Percentiles rank a stretch among this genome's conserved stretches.
Conservation (phyloP, 2,329 filamentous ascomycete genomes). For the Chalara sp. region DNA sequence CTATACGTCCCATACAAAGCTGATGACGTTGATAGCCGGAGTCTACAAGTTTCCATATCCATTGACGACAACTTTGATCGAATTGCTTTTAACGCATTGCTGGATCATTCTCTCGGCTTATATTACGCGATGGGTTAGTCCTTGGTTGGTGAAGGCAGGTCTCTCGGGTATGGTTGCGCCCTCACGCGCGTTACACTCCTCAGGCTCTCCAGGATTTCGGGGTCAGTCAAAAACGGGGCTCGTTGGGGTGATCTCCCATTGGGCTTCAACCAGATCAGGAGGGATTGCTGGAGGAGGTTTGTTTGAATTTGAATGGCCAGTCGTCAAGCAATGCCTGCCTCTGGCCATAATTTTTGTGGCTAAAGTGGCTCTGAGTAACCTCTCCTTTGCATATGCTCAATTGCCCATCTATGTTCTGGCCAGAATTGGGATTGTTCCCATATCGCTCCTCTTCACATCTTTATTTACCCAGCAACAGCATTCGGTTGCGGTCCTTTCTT, state of each 20-base stretch:
- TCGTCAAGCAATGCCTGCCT: conserved; percentile 41
- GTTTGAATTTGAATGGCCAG: conserved; percentile 42
- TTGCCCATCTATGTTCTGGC: conserved; percentile 45
- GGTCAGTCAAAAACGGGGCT: conserved; percentile 23
- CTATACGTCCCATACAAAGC: conserved; percentile 24
- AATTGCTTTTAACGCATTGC: conserved; percentile 42
- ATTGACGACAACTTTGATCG: conserved; percentile 41
- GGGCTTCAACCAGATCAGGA: conserved; percentile 29
- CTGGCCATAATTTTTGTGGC: conserved; percentile 41
- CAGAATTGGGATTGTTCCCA: conserved; percentile 42
- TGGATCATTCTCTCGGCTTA: conserved; percentile 39
- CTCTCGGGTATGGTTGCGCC: conserved; percentile 35
- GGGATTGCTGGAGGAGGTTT: conserved; percentile 46
- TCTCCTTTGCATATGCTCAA: conserved; percentile 46
- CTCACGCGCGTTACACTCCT: conserved; percentile 33
- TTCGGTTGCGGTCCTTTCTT: conserved; percentile 40
- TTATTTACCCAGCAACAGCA: conserved; percentile 38
- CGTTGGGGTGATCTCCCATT: conserved; percentile 17
- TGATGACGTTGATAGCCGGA: conserved; percentile 30
- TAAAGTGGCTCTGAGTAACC: conserved; percentile 45
- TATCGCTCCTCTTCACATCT: conserved; percentile 41
- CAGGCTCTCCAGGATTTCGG: conserved; percentile 21
- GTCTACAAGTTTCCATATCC: conserved; percentile 46
- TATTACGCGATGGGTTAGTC: conserved; percentile 37
- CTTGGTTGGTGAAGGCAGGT: conserved; percentile 29